Conservation (phyloP, 208 protist genomes). For the Trypanosoma congolense region DNA sequence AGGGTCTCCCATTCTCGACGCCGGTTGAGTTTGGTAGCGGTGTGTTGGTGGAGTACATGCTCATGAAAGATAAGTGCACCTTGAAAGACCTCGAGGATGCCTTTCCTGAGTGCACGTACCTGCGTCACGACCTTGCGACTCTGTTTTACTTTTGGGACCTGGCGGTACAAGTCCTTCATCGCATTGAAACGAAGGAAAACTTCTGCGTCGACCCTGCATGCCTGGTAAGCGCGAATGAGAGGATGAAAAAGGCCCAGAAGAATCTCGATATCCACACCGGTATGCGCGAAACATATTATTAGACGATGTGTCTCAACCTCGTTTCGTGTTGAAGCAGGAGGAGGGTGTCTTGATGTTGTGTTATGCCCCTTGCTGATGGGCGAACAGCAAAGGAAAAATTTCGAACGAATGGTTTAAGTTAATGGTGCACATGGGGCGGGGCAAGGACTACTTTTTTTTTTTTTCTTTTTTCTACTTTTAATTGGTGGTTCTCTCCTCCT, state of each 20-base stretch:
- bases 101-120: constrained; percentile 55
- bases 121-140: constrained; percentile 57
- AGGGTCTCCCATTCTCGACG: constrained; percentile 55
- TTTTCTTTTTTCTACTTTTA: not conserved
- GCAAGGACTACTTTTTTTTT: no score
- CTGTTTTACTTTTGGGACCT: constrained; percentile 84
- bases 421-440: no score
- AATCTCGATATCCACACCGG: constrained; percentile 33
- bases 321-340: not conserved
- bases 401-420: no score
- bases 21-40: constrained; percentile 75
- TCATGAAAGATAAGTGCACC: constrained; percentile 54
- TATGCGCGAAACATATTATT: constrained; percentile 15
- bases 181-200: constrained; percentile 33
- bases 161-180: constrained; percentile 40
- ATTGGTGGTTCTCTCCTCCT: no score
- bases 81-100: constrained; percentile 37
- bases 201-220: constrained; percentile 24
- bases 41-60: constrained; percentile 70
- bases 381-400: no score
- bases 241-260: constrained; percentile 33
- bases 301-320: not conserved
- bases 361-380: no score
- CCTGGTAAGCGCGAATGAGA: constrained; percentile 28
- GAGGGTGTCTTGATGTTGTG: no score